A percentile compares a stretch with the other conserved stretches of the same genome.
These are phyloP conservation scores for Physcia stellaris DNA, from an alignment of 495 filamentous ascomycete genomes.

Conservation along the genomic window DNA sequence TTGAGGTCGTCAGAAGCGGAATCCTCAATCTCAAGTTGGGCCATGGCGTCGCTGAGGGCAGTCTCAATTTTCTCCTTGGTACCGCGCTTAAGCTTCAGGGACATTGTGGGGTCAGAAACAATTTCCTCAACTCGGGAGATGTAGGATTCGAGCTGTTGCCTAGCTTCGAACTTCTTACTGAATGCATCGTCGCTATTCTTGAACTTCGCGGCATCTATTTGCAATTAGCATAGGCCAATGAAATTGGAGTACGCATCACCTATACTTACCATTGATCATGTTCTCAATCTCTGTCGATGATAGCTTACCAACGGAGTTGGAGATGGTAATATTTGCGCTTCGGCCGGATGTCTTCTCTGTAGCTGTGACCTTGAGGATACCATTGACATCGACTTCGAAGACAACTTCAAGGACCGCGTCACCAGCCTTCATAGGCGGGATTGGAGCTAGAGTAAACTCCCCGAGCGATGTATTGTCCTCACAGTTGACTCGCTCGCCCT, in stretches of 20 bases:
- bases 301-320: constrained; percentile 98
- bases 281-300: constrained; percentile 89
- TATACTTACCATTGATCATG: constrained; percentile 72
- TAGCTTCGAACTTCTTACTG: constrained; percentile 97
- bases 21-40: constrained; percentile 76
- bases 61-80: constrained; percentile 99
- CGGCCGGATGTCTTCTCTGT: constrained; percentile 98
- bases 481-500: constrained; percentile 99
- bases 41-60: constrained; percentile 76
- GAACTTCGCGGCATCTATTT: constrained; percentile 87
- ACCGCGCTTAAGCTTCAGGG: constrained; percentile 94
- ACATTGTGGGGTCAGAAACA: constrained; percentile 88
- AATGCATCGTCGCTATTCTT: constrained; percentile 96
- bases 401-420: constrained; percentile 96
- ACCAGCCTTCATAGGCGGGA: constrained; percentile 93
- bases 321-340: constrained; percentile 98
- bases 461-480: constrained; percentile 98
- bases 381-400: constrained; percentile 99
- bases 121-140: constrained; percentile 99
- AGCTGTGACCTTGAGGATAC: constrained; percentile 99
- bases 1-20: constrained; percentile 86
- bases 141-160: constrained; percentile 98
- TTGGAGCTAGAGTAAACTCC: constrained; percentile 96
- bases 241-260: background rate
- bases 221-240: constrained; percentile 10